Percentiles rank a stretch among this genome's conserved stretches.
Evolutionary conservation across 352 stramenopile genomes (phyloP).

Genomic region (Elongisporangium prolatum): DNA sequence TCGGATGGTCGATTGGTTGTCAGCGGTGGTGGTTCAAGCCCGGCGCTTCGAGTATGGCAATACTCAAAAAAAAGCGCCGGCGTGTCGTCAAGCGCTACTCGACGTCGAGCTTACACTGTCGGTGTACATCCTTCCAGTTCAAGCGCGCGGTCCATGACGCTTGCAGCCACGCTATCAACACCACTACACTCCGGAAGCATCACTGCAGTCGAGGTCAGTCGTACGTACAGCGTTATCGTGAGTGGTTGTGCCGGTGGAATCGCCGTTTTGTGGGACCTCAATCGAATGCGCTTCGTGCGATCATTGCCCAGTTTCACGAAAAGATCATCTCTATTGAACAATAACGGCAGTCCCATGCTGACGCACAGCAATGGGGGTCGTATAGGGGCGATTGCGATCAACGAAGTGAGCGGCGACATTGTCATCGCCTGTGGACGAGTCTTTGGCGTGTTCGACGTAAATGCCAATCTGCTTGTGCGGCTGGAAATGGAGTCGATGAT

Average conservation of each 20-base stretch:
- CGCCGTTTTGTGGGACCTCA: constrained; percentile 68
- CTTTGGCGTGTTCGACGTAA: constrained; percentile 69
- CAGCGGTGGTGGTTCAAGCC: constrained; percentile 31
- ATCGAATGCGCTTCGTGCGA: constrained; percentile 49
- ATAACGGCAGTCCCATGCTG: neutral
- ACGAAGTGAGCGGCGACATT: constrained; percentile 62
- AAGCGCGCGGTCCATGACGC: constrained; percentile 33
- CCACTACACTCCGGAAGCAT: constrained; percentile 32
- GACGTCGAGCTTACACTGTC: constrained; percentile 24
- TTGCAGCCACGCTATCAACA: constrained; percentile 38
- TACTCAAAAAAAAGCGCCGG: constrained; percentile 20
- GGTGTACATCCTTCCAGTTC: constrained; percentile 17
- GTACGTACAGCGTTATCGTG: constrained; percentile 57
- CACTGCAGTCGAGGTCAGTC: constrained; percentile 50
- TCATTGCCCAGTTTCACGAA: constrained; percentile 24
- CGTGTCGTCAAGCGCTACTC: constrained; percentile 1
- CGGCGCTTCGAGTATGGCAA: constrained; percentile 55
- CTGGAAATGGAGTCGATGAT: constrained; percentile 43
- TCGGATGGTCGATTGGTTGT: constrained; percentile 60
- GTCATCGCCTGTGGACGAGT: constrained; percentile 34
- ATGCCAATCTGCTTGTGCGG: constrained; percentile 44
- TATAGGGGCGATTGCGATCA: constrained; percentile 54
- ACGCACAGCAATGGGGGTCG: neutral
- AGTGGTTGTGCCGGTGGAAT: constrained; percentile 52
- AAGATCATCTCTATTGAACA: neutral